Conservation (phyloP, 148 eudicot species). For the Fallopia convolvulus region DNA sequence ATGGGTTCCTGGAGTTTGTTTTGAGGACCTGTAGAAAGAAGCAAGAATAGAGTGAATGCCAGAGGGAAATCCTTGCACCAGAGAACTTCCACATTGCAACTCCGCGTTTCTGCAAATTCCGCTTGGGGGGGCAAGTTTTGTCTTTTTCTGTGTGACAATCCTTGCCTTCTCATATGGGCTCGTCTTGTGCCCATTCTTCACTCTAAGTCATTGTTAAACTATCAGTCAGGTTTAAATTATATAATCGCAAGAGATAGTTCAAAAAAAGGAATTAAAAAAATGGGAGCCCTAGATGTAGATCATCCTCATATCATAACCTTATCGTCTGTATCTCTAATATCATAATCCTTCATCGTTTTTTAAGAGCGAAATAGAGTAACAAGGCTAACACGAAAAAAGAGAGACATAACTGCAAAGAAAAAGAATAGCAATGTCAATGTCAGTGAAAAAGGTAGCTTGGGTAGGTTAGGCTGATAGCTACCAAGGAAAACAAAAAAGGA, state of each 20-base stretch:
- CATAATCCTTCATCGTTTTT: not conserved
- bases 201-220: not conserved
- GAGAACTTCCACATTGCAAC: not conserved
- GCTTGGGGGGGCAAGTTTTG: not conserved
- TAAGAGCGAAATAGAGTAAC: not conserved
- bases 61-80: not conserved
- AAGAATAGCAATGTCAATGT: not conserved
- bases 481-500: not conserved
- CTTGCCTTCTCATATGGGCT: not conserved
- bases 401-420: not conserved
- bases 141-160: not conserved
- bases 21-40: constrained; percentile 30
- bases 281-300: not conserved
- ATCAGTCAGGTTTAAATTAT: not conserved
- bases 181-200: not conserved
- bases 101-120: not conserved
- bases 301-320: not conserved
- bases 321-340: not conserved
- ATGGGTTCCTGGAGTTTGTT: constrained; percentile 25
- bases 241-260: not conserved
- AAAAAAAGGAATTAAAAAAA: not conserved
- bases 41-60: not conserved
- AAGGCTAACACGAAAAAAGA: not conserved
- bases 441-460: not conserved
- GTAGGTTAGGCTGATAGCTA: not conserved